Percentiles rank a stretch among this genome's conserved stretches.
phyloP scores from a whole-genome alignment of 1,139 yeast species.

The Taiozyma sp. region DNA sequence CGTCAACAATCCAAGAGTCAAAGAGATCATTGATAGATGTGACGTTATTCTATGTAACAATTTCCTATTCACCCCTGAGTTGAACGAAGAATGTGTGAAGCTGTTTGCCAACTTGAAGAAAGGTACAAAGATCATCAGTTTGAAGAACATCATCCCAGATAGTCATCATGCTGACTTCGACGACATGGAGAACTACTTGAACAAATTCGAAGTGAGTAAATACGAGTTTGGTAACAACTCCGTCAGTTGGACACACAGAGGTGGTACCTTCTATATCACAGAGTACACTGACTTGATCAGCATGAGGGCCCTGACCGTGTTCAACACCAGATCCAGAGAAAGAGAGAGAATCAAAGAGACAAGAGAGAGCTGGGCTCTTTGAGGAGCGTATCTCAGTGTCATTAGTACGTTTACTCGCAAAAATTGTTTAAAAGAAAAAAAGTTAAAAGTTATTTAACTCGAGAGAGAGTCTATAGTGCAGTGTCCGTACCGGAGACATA shows the following conservation, averaged over 20 bases:
- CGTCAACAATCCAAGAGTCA: slow-evolving; percentile 55
- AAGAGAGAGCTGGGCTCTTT: not conserved
- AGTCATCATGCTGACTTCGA: slow-evolving; percentile 49
- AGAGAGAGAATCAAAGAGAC: slow-evolving; percentile 3
- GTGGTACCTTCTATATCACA: slow-evolving; percentile 74
- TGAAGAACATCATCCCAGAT: slow-evolving; percentile 62
- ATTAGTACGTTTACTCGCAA: not conserved
- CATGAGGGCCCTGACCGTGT: slow-evolving; percentile 18
- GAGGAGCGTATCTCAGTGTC: not conserved
- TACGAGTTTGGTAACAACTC: slow-evolving; percentile 62
- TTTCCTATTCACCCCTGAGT: slow-evolving; percentile 69
- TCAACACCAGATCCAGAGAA: slow-evolving; percentile 27
- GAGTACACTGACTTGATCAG: slow-evolving; percentile 32
- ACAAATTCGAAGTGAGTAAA: slow-evolving; percentile 58
- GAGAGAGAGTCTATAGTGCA: not conserved
- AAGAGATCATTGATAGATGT: slow-evolving; percentile 48
- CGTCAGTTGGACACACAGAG: slow-evolving; percentile 89
- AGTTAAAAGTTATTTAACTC: not conserved
- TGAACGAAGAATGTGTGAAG: slow-evolving; percentile 64
- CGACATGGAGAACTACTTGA: slow-evolving; percentile 55
- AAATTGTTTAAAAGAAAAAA: not conserved
- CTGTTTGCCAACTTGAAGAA: slow-evolving; percentile 58
- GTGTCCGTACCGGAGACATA: not conserved
- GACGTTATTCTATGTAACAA: slow-evolving; percentile 78
- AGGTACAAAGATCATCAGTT: slow-evolving; percentile 74